phyloP scores from a whole-genome alignment of 805 yeast species.

The Wickerhamiella dianesei region DNA sequence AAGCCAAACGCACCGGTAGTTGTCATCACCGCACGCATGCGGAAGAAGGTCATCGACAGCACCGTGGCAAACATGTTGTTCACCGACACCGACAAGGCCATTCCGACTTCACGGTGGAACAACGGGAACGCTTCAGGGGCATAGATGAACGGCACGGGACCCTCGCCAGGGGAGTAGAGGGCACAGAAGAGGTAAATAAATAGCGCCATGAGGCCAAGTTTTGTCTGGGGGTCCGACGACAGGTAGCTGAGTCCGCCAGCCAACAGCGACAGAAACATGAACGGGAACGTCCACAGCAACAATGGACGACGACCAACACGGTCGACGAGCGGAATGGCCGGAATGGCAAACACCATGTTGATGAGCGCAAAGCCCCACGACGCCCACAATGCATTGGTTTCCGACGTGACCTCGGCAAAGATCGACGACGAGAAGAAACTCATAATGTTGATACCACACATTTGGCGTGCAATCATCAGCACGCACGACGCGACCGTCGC shows the following conservation, averaged over 20 bases:
- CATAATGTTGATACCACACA: slow-evolving; percentile 81
- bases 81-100: slow-evolving; percentile 30
- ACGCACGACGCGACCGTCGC: slow-evolving; percentile 70
- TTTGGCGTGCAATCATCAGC: slow-evolving; percentile 82
- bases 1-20: slow-evolving; percentile 81
- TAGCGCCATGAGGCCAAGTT: slow-evolving; percentile 52
- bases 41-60: slow-evolving; percentile 68
- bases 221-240: slow-evolving; percentile 28
- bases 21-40: slow-evolving; percentile 48
- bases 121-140: slow-evolving; percentile 45
- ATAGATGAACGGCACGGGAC: slow-evolving; percentile 82
- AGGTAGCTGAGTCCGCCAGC: slow-evolving; percentile 50
- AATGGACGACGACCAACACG: slow-evolving; percentile 57
- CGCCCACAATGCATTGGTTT: slow-evolving; percentile 53
- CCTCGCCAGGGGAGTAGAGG: slow-evolving; percentile 73
- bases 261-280: slow-evolving; percentile 42
- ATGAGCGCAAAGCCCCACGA: slow-evolving; percentile 80
- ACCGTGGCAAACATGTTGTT: slow-evolving; percentile 42
- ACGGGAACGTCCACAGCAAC: slow-evolving; percentile 45
- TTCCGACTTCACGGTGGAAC: slow-evolving; percentile 18
- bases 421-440: slow-evolving; percentile 75
- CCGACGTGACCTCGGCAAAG: slow-evolving; percentile 36
- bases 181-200: slow-evolving; percentile 64
- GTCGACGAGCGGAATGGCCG: slow-evolving; percentile 71
- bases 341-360: slow-evolving; percentile 71